Evolutionary conservation across 176 grass and related monocot genomes (phyloP).

Genomic region (Rhipidocladum racemiflorum): DNA sequence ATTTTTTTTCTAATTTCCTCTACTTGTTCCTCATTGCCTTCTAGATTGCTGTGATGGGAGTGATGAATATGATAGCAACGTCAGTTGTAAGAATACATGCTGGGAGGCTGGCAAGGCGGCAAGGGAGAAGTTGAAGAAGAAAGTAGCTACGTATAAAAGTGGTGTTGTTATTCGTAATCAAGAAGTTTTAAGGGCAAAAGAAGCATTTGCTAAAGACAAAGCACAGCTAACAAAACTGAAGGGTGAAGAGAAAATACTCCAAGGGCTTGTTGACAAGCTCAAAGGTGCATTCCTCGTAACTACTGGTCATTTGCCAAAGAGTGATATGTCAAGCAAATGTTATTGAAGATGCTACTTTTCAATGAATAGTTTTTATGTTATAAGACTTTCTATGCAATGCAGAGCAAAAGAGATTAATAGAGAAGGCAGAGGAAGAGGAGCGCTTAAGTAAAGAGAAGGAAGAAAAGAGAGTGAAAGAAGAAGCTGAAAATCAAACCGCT

Average conservation of each 20-base stretch:
- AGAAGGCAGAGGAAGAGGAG: conserved; percentile 87
- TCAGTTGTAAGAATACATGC: conserved; percentile 82
- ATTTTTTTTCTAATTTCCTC: not conserved
- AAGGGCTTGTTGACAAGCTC: conserved; percentile 80
- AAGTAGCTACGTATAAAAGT: conserved; percentile 71
- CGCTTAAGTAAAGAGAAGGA: conserved; percentile 82
- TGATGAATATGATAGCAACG: conserved; percentile 80
- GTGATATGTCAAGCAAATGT: conserved; percentile 1
- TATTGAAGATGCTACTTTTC: not conserved
- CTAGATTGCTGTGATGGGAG: conserved; percentile 97
- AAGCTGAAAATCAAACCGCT: conserved; percentile 55
- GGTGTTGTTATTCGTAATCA: conserved; percentile 70
- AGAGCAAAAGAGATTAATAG: conserved; percentile 94
- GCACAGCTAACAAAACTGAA: conserved; percentile 71
- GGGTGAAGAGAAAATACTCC: conserved; percentile 82
- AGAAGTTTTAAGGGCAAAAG: conserved; percentile 79
- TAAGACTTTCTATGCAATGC: conserved; percentile 8
- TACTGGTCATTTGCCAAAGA: not conserved
- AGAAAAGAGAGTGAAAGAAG: conserved; percentile 86
- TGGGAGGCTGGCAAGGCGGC: conserved; percentile 95
- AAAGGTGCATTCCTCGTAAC: conserved; percentile 51
- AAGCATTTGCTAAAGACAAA: conserved; percentile 75
- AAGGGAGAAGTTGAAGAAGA: conserved; percentile 90
- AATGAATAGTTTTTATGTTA: conserved; percentile 1
- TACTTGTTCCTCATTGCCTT: not conserved